Base-by-base conservation (phyloP, 768 basidiomycete genomes). In the Trametes punicea region DNA sequence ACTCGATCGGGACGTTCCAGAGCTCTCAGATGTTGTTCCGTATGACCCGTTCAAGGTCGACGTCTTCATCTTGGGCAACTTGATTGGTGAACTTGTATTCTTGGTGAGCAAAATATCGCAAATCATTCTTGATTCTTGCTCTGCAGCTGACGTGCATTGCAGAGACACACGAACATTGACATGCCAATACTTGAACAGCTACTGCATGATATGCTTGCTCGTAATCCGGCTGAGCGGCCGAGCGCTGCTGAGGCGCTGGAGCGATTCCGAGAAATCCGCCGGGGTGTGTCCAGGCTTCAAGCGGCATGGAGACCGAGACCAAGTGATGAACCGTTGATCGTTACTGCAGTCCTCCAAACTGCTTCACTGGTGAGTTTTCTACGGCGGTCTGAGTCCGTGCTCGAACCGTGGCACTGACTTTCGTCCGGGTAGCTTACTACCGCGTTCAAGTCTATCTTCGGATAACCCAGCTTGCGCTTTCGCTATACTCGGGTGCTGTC, bases 11-110 rank as follows among this genome's bases (percentile, higher is more conserved):
- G 50, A 58, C 1, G 57, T 61, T 16, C 68, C 68, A 1, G 67
- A 68, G 39, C 55, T 69, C 0, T 64, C 60, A 0, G 25, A 46
- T 8, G 39, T 33, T 8, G 54, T 46, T 1, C 64, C 62, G 7
- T 68, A 70, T 33, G 65, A 68, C 33, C 64, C 68, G 0, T 68
- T 68, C 51, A 62, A 57, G 34, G 51, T 62, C 2, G 67, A 70
- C 49, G 51, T 68, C 3, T 66, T 56, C 46, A 57, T 64, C 15
- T 16, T 64, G 8, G 67, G 67, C 11, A 55, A 60, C 20, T 15
- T 65, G 4, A 27, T 64, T 23, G 16, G 46, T 16, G 34, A 2
- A 23, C 34, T 13, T n/a, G 31, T 10, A 47, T 63, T 26, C 26
- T 48, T 21, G 38, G 61, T 9, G 62, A 62, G 20, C 6, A 61